A percentile compares a stretch with the other conserved stretches of the same genome.
Evolutionary conservation across 805 yeast species (phyloP).

Genomic region (Metschnikowia dekortorum): DNA sequence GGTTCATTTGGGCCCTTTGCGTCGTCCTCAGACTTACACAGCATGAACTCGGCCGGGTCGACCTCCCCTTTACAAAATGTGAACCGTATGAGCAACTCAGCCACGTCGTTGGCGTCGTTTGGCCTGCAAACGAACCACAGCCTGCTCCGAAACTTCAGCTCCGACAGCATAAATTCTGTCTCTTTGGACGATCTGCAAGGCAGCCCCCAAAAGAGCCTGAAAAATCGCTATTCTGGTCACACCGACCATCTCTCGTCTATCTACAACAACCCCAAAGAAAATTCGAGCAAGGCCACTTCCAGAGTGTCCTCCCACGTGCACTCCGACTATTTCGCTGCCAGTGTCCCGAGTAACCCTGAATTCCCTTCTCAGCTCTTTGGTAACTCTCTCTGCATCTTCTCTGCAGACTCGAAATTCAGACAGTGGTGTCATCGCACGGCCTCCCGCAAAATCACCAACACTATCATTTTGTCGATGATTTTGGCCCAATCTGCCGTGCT

Average conservation of each 20-base stretch:
- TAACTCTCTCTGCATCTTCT: conserved; percentile 28
- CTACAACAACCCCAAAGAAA: background rate
- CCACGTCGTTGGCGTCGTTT: background rate
- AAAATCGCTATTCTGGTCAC: background rate
- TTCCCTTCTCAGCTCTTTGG: conserved; percentile 25
- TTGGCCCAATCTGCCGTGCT: conserved; percentile 47
- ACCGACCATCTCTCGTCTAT: conserved; percentile 11
- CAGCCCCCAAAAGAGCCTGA: background rate
- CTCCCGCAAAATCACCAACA: conserved; percentile 27
- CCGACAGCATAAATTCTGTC: conserved; percentile 4
- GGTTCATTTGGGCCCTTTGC: background rate
- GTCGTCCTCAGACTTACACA: background rate
- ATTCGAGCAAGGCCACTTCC: background rate
- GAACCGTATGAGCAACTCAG: background rate
- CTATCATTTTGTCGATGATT: conserved; percentile 38
- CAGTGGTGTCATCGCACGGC: conserved; percentile 27
- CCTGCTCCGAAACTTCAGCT: background rate
- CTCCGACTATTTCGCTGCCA: background rate
- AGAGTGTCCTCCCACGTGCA: background rate
- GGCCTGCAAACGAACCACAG: background rate
- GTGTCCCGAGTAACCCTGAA: background rate
- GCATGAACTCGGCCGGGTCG: background rate
- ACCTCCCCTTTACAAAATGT: background rate
- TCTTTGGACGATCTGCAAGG: background rate
- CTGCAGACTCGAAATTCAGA: conserved; percentile 29